These are phyloP conservation scores for Fraxinus xanthoxyloides DNA, from an alignment of 305 asterid species.

Conservation along the genomic window DNA sequence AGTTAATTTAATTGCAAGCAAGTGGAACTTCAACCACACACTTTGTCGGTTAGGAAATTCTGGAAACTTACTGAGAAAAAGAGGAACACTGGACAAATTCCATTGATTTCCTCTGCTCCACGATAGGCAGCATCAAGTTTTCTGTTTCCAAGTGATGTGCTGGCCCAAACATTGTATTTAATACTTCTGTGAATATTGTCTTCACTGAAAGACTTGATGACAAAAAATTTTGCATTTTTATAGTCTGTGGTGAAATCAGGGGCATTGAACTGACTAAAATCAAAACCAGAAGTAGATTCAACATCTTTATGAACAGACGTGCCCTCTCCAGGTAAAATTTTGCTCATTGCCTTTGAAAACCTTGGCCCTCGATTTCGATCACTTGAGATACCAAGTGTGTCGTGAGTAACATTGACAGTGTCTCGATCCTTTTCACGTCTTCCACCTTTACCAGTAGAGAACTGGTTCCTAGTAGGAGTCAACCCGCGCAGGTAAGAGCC, in stretches of 20 bases:
- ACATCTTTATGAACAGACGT: conserved; percentile 48
- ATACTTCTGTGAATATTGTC: conserved; percentile 96
- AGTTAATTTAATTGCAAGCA: not conserved
- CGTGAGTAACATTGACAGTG: conserved; percentile 45
- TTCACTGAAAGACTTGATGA: conserved; percentile 95
- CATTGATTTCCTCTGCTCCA: conserved; percentile 67
- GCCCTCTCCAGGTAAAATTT: conserved; percentile 58
- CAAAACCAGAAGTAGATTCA: conserved; percentile 57
- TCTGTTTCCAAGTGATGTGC: conserved; percentile 94
- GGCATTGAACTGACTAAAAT: conserved; percentile 54
- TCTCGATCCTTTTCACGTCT: conserved; percentile 83
- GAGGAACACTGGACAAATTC: conserved; percentile 74
- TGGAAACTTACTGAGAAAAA: conserved; percentile 72
- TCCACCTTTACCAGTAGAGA: conserved; percentile 58
- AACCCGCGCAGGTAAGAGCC: conserved; percentile 67
- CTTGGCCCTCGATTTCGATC: conserved; percentile 97
- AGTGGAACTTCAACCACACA: not conserved
- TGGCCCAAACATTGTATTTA: conserved; percentile 89
- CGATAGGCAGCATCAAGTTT: conserved; percentile 90
- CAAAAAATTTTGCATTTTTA: conserved; percentile 77
- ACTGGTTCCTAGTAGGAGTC: conserved; percentile 54
- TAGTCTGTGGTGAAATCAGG: conserved; percentile 70
- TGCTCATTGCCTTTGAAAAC: conserved; percentile 73
- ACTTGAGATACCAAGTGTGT: conserved; percentile 57
- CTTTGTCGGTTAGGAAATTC: conserved; percentile 1